Percentiles rank a stretch among this genome's conserved stretches.
These are phyloP conservation scores for Sporothrix brasiliensis DNA, from an alignment of 2,329 filamentous ascomycete genomes.

Conservation along the genomic window DNA sequence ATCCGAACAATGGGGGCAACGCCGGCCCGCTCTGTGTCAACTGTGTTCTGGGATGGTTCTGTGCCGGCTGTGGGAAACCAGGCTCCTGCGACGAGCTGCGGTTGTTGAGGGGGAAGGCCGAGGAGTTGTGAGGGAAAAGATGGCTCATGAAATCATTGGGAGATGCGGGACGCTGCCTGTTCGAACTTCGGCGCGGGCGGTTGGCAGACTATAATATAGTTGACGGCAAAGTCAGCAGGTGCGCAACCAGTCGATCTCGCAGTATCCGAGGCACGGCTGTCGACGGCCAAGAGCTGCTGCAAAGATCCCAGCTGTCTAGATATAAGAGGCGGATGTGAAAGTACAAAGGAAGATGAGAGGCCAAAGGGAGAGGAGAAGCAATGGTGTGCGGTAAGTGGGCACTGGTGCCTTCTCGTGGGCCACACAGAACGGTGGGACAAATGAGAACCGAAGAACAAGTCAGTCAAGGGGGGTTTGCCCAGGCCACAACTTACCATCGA, in stretches of 20 bases:
- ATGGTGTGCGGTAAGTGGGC: slow-evolving; percentile 18
- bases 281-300: neutral
- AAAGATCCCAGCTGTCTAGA: neutral
- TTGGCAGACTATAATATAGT: slow-evolving; percentile 28
- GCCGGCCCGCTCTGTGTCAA: slow-evolving; percentile 30
- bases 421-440: neutral
- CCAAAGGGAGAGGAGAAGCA: neutral
- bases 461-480: slow-evolving; percentile 1
- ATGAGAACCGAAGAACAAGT: slow-evolving; percentile 11
- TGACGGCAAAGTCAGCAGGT: neutral
- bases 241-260: neutral
- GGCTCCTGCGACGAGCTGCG: slow-evolving; percentile 11
- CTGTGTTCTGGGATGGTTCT: slow-evolving; percentile 34
- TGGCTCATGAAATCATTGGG: slow-evolving; percentile 14
- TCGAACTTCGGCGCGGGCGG: slow-evolving; percentile 15
- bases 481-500: slow-evolving; percentile 27
- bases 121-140: slow-evolving; percentile 3
- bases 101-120: neutral
- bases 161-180: slow-evolving; percentile 20
- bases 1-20: slow-evolving; percentile 18
- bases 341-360: neutral
- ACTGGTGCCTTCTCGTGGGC: slow-evolving; percentile 18
- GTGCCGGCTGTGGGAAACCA: slow-evolving; percentile 30
- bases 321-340: neutral
- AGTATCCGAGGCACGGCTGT: neutral